Evolutionary conservation across 2,329 filamentous ascomycete genomes (phyloP).

Genomic region (Claviceps africana): DNA sequence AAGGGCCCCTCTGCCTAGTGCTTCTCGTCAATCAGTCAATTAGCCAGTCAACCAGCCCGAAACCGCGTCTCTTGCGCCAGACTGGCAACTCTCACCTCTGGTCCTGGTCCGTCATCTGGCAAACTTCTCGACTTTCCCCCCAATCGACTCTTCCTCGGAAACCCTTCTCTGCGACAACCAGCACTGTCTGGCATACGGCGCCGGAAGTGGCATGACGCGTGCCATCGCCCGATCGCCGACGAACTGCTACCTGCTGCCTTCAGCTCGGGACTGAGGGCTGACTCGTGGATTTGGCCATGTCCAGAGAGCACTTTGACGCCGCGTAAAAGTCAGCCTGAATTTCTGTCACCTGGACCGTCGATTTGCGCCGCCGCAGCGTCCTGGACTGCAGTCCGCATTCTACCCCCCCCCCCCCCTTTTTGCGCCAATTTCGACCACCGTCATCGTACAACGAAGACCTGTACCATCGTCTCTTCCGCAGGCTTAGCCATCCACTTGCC

Average conservation of each 20-base stretch:
- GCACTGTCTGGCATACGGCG: background rate
- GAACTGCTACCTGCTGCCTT: no score
- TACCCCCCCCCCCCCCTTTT: background rate
- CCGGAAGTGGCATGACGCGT: constrained; percentile 10
- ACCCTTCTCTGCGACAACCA: background rate
- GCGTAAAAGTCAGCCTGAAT: constrained; percentile 7
- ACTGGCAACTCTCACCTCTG: background rate
- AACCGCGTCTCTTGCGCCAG: no score
- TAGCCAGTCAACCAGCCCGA: background rate
- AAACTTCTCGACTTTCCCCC: background rate
- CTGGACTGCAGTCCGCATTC: background rate
- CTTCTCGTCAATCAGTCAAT: background rate
- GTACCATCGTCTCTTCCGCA: background rate
- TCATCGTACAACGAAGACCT: background rate
- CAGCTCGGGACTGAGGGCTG: constrained; percentile 16
- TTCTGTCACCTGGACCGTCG: background rate
- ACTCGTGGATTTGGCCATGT: constrained; percentile 19
- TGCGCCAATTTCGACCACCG: background rate
- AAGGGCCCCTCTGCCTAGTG: no score
- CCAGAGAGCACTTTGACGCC: constrained; percentile 19
- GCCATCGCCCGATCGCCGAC: constrained; percentile 5
- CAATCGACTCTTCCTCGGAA: background rate
- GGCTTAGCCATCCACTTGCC: background rate
- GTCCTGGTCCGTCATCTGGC: background rate
- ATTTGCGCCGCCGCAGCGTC: background rate